Conservation (phyloP, 441 rosid genomes). For the Erodium texanum region DNA sequence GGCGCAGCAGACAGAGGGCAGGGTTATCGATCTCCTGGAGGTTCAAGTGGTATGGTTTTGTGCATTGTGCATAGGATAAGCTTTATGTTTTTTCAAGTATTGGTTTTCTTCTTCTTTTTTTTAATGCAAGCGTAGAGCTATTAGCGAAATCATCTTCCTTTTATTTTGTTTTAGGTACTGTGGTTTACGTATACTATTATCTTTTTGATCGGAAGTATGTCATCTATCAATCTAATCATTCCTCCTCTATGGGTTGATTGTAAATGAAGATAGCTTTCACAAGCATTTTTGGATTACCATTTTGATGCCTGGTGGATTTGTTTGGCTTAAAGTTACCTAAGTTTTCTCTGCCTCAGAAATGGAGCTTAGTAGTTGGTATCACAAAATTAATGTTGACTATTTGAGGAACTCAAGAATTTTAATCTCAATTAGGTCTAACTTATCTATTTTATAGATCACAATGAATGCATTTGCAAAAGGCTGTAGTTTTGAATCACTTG, state of each 20-base stretch:
- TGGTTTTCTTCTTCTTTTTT: not conserved
- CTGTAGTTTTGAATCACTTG: too few species aligned
- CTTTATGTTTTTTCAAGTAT: too few species aligned
- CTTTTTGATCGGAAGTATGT: not conserved
- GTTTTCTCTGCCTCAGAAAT: not conserved
- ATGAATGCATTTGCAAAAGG: not conserved
- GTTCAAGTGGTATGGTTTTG: conserved; percentile 47
- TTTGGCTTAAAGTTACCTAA: not conserved
- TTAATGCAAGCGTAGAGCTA: not conserved
- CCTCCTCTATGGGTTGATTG: not conserved
- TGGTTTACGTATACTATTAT: not conserved
- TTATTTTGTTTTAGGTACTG: too few species aligned
- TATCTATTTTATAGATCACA: not conserved
- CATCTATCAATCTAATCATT: not conserved
- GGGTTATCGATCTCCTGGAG: conserved; percentile 69
- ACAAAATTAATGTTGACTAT: not conserved
- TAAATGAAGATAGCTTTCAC: not conserved
- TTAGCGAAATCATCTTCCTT: not conserved
- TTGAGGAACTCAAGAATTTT: not conserved
- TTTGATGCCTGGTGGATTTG: conserved; percentile 6
- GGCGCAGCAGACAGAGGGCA: conserved; percentile 38
- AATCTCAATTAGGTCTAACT: not conserved
- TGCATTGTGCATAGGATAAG: not conserved
- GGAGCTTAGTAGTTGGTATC: not conserved
- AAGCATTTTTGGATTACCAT: not conserved